Conservation (phyloP, 495 filamentous ascomycete species). For the Aspergillus sparsus region DNA sequence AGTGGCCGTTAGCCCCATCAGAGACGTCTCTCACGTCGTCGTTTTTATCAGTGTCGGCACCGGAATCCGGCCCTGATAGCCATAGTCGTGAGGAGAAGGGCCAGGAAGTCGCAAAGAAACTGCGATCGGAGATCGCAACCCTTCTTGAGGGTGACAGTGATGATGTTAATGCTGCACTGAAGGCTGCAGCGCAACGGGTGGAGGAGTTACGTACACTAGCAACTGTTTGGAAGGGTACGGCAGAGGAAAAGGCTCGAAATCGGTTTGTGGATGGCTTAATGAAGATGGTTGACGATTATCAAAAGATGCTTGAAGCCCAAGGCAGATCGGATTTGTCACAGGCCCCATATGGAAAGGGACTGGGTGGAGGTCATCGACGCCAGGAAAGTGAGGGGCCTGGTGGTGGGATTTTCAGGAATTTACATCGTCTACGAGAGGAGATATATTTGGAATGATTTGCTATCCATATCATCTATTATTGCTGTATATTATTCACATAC, state of each 20-base stretch:
- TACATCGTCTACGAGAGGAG: constrained; percentile 77
- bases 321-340: constrained; percentile 45
- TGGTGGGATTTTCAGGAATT: constrained; percentile 76
- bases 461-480: not conserved
- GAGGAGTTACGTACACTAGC: constrained; percentile 70
- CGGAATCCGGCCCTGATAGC: constrained; percentile 63
- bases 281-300: constrained; percentile 57
- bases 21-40: constrained; percentile 69
- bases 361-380: constrained; percentile 28
- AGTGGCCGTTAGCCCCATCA: constrained; percentile 85
- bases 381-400: constrained; percentile 53
- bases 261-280: constrained; percentile 80
- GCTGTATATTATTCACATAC: constrained; percentile 4
- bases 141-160: constrained; percentile 56
- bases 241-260: constrained; percentile 81
- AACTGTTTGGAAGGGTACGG: constrained; percentile 87
- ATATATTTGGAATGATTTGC: constrained; percentile 55
- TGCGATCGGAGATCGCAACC: constrained; percentile 69
- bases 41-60: constrained; percentile 79
- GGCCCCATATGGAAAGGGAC: constrained; percentile 10
- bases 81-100: constrained; percentile 76
- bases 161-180: constrained; percentile 47
- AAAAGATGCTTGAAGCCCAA: constrained; percentile 55
- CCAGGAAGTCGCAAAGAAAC: constrained; percentile 65
- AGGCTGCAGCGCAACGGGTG: constrained; percentile 70